A percentile compares a stretch with the other conserved stretches of the same genome.
Conservation (phyloP, 2,329 filamentous ascomycete genomes). For the Pseudogymnoascus sp. region DNA sequence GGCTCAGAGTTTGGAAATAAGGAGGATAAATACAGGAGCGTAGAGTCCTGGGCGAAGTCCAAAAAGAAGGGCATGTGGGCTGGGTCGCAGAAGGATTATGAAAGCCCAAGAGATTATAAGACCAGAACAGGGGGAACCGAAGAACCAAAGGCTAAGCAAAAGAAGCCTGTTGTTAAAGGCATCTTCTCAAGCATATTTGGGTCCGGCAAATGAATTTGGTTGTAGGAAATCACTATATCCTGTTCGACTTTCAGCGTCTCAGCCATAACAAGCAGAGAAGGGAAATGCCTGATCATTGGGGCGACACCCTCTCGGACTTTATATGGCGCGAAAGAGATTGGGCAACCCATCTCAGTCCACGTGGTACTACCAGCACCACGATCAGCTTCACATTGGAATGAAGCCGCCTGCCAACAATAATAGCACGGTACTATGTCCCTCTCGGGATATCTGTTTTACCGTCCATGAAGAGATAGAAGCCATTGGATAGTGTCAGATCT, state of each 20-base stretch:
- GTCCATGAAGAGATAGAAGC: not conserved
- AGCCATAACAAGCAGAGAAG: not conserved
- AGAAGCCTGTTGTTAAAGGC: conserved; percentile 22
- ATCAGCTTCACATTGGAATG: not conserved
- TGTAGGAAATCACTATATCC: not conserved
- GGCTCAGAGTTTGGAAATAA: conserved; percentile 80
- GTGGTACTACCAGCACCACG: not conserved
- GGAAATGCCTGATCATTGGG: not conserved
- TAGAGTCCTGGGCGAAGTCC: conserved; percentile 57
- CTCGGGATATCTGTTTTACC: not conserved
- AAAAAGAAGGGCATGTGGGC: conserved; percentile 69
- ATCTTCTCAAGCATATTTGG: conserved; percentile 5
- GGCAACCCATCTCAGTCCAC: not conserved
- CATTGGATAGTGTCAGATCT: not conserved
- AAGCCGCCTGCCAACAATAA: not conserved
- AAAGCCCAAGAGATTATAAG: conserved; percentile 88
- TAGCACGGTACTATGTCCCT: not conserved
- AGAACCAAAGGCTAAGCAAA: conserved; percentile 27
- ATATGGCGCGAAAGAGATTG: not conserved
- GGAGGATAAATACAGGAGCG: conserved; percentile 54
- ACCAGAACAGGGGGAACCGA: conserved; percentile 35
- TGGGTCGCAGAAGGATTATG: conserved; percentile 51
- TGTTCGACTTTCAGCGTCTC: not conserved
- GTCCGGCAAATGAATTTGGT: not conserved
- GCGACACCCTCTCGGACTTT: not conserved